Conservation (phyloP, 2,329 filamentous ascomycete genomes). For the Helicocarpus griseus region DNA sequence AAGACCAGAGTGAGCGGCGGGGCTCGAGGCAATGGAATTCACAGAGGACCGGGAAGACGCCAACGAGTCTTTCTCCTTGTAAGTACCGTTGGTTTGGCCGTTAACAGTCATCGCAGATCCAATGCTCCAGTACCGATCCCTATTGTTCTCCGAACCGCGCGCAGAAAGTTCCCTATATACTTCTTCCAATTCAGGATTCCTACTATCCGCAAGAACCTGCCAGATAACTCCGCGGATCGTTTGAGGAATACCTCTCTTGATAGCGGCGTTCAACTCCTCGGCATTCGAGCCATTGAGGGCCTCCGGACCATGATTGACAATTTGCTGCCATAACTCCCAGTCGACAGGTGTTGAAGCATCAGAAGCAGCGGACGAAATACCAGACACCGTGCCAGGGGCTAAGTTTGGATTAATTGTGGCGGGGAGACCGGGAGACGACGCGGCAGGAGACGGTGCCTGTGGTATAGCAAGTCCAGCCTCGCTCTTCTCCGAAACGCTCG, state of each 20-base stretch:
- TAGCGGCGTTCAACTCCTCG: conserved; percentile 81
- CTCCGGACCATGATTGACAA: conserved; percentile 87
- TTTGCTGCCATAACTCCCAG: conserved; percentile 95
- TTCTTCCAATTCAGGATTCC: conserved; percentile 77
- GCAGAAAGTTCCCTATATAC: conserved; percentile 75
- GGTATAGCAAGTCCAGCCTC: conserved; percentile 28
- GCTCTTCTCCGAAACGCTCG: conserved; percentile 37
- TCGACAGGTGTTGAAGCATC: conserved; percentile 68
- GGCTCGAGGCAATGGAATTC: conserved; percentile 64
- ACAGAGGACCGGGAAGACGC: conserved; percentile 76
- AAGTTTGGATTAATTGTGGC: conserved; percentile 59
- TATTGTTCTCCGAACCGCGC: conserved; percentile 73
- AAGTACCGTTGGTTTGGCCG: conserved; percentile 45
- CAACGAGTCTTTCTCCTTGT: conserved; percentile 54
- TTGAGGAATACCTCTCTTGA: conserved; percentile 85
- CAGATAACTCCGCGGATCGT: conserved; percentile 97
- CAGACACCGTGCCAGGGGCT: conserved; percentile 76
- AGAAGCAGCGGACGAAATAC: conserved; percentile 59
- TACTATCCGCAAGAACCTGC: conserved; percentile 94
- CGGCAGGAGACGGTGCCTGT: conserved; percentile 12
- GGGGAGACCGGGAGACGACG: conserved; percentile 37
- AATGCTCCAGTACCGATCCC: conserved; percentile 45
- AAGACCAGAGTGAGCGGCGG: conserved; percentile 47
- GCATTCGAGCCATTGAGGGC: conserved; percentile 80
- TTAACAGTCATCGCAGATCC: conserved; percentile 18